phyloP scores from a whole-genome alignment of 2,329 filamentous ascomycete species.

The Phoma herbarum region DNA sequence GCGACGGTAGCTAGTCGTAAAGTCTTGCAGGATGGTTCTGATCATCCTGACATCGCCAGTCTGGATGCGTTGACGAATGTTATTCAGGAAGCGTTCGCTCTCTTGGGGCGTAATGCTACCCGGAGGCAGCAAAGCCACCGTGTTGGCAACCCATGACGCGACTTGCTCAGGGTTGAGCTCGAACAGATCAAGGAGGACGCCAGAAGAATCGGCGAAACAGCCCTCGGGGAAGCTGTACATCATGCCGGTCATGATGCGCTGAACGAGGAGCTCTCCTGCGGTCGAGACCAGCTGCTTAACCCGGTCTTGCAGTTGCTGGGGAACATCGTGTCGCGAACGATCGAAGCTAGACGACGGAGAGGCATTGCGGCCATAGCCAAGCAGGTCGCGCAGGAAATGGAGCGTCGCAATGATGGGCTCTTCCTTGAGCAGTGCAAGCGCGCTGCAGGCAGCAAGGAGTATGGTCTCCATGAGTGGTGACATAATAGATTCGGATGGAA shows the following conservation, averaged over 20 bases:
- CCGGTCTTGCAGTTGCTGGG: slow-evolving; percentile 73
- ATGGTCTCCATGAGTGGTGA: slow-evolving; percentile 83
- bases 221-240: slow-evolving; percentile 98
- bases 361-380: slow-evolving; percentile 85
- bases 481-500: slow-evolving; percentile 82
- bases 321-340: slow-evolving; percentile 66
- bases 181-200: slow-evolving; percentile 88
- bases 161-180: slow-evolving; percentile 84
- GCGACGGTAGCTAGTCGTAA: slow-evolving; percentile 92
- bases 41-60: slow-evolving; percentile 79
- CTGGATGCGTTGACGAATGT: slow-evolving; percentile 80
- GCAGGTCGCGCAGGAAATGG: slow-evolving; percentile 89
- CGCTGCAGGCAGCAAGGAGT: slow-evolving; percentile 85
- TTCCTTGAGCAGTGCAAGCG: slow-evolving; percentile 86
- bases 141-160: slow-evolving; percentile 81
- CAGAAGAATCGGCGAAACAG: slow-evolving; percentile 93
- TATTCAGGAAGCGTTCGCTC: slow-evolving; percentile 79
- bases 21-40: slow-evolving; percentile 87
- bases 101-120: slow-evolving; percentile 78
- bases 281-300: slow-evolving; percentile 75
- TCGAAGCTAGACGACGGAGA: slow-evolving; percentile 68
- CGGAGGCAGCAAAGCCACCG: slow-evolving; percentile 81
- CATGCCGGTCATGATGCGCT: slow-evolving; percentile 94
- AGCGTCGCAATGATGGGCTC: slow-evolving; percentile 91
- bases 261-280: slow-evolving; percentile 81